Evolutionary conservation across 257 asterid genomes (phyloP), one percentile per base, ranked within the genome.

Genomic region (Galeopsis tetrahit): DNA sequence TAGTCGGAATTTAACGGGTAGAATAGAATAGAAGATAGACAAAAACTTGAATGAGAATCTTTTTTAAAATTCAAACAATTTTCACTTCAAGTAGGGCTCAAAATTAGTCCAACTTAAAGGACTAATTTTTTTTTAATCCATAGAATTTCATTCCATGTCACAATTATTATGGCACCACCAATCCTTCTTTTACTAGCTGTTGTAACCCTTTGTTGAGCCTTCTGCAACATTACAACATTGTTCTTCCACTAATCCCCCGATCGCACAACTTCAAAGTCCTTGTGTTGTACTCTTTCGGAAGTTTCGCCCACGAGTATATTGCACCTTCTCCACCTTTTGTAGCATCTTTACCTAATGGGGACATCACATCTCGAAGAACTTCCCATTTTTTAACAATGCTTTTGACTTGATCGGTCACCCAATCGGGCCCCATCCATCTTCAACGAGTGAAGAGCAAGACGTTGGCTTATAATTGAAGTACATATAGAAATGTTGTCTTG

Each of bases 401-500:
- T 73, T 90, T 81, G 5, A 95, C 96, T 48, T 74, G 92, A 33
- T 85, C 77, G 5, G 85, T 76, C 4, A 95, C 98, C 99, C 99
- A 95, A 7, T 72, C 63, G n/a, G 96, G 96, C 7, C 97, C n/a
- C n/a, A n/a, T n/a, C 99, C 94, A 82, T 34, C 77, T 95, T 94
- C 77, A 95, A 48, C 0, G 97, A 84, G 84, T 87, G 83, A 9
- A 95, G 97, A 15, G 97, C 97, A 15, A 95, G 88, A 14, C 82
- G 83, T 55, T 95, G 99, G 69, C 89, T 81, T 80, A 92, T 86
- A 81, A 92, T 83, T 6, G 96, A 64, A 32, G 99, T 98, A 46
- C 99, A 95, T 13, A 95, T 95, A 5, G 99, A 98, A 52, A 95
- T 95, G 88, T 95, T 95, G 78, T 95, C 99, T 71, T 95, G 99